Base-by-base conservation (phyloP, 148 eudicot species). In the Nepenthes mirabilis region DNA sequence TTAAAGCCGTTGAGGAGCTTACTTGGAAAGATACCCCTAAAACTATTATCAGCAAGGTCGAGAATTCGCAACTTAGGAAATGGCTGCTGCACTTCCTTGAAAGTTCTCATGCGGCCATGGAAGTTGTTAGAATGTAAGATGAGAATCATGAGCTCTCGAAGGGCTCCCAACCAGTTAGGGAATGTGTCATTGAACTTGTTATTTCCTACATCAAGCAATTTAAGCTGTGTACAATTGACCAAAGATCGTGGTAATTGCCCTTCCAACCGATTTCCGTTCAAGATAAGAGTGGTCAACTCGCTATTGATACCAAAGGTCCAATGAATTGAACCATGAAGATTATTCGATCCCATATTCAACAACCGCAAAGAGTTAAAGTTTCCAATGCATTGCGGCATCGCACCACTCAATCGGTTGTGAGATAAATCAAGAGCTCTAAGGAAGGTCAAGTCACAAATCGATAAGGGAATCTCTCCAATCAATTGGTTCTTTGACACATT, bases 391-490 rank as follows among this genome's bases (percentile, higher is more conserved):
- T 5, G 14, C 0, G 77, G 72, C 6, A 73, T 59, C 13, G 47
- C 59, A 23, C 77, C 77, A 2, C 1, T 14, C 5, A 73, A 56
- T 11, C 40, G 40, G 57, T 68, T 73, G 49, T 64, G 36, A 1
- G 77, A 68, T 11, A 73, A 49, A 51, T 73, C 77, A 33, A 73
- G 65, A 33, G 40, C 32, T 32, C 14, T 11, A 35, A 52, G 58
- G 9, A 55, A 0, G 32, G 1, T 43, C 9, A 68, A 59, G 45
- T 78, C 70, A 66, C 82, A 74, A 36, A 78, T 32, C 1, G 82
- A 67, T 7, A 50, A 52, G 36, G 73, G 65, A 47, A 77, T 63
- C 10, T 55, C 37, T 2, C 77, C 81, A 23, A 6, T 34, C 3
- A 49, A 9, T 9, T 12, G 4, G 12, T 49, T 49, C n/a, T n/a